Evolutionary conservation across 768 basidiomycete species (phyloP), one percentile per base, ranked within the genome.

Genomic region (Cantharellus cinnabarinus): DNA sequence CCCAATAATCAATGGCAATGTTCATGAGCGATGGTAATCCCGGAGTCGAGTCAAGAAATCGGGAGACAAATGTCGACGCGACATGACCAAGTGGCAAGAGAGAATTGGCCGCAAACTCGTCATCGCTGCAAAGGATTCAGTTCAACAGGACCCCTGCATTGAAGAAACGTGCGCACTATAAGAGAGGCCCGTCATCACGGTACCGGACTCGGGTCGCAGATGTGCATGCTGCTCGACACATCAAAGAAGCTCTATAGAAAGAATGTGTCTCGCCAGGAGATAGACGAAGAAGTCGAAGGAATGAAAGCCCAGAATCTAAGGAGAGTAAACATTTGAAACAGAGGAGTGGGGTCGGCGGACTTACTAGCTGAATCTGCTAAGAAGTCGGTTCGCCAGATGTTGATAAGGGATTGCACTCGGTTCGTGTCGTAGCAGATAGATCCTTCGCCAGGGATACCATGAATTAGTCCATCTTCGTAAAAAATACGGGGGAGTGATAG

Each of bases 361-460:
- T 82, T 75, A 51, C 77, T 72, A 20, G 89, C 66, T 3, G 89
- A 89, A 41, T 70, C 72, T 60, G 82, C 73, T 48, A 97, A 82
- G 77, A 83, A 79, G 63, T 89, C 85, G 0, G 83, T 76, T 0
- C 81, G 76, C 94, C 95, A 99, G 59, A 99, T 93, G 68, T 85
- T 90, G 71, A 89, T 80, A 62, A 91, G 71, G 59, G 79, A 83
- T 55, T 71, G 70, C 51, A 89, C 65, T 57, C 78, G 76, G 44
- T 78, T 72, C 37, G 73, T 79, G 52, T 80, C 78, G 4, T 73
- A 67, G 0, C 74, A 75, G 15, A 74, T 72, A 14, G 77, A 71
- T n/a, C 73, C 66, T 65, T 83, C 77, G 3, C 70, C 73, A 2
- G 89, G 85, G 51, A 85, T 71, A 62, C 78, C 70, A 20, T 86